A percentile compares a stretch with the other conserved stretches of the same genome.
phyloP scores from a whole-genome alignment of 2,329 filamentous ascomycete species.

The Xylariaceae sp. region DNA sequence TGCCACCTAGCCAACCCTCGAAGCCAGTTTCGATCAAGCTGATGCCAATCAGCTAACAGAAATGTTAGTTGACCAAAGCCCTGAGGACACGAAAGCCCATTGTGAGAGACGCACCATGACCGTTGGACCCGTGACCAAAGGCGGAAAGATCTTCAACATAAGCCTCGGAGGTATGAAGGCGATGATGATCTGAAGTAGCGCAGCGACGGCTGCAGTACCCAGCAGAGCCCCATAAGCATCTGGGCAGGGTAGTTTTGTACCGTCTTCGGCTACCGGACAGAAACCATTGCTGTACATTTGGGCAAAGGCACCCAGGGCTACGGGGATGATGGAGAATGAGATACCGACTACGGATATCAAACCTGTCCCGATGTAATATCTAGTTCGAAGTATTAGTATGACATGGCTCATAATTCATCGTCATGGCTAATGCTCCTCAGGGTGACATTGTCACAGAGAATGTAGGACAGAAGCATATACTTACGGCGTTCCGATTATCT shows the following conservation, averaged over 20 bases:
- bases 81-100: neutral
- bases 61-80: neutral
- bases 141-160: slow-evolving; percentile 73
- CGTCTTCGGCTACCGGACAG: slow-evolving; percentile 57
- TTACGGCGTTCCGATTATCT: slow-evolving; percentile 63
- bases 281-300: slow-evolving; percentile 79
- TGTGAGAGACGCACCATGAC: slow-evolving; percentile 40
- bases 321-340: slow-evolving; percentile 73
- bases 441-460: neutral
- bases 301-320: slow-evolving; percentile 66
- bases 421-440: neutral
- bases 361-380: slow-evolving; percentile 76
- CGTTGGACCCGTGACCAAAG: slow-evolving; percentile 73
- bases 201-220: slow-evolving; percentile 65
- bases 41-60: slow-evolving; percentile 62
- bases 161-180: slow-evolving; percentile 69
- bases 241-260: slow-evolving; percentile 69
- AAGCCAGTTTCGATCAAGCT: slow-evolving; percentile 70
- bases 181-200: slow-evolving; percentile 68
- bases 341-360: slow-evolving; percentile 77
- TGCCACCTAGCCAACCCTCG: slow-evolving; percentile 75
- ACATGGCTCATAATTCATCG: neutral
- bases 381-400: slow-evolving; percentile 26
- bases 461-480: slow-evolving; percentile 21
- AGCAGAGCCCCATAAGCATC: slow-evolving; percentile 74